A percentile compares a stretch with the other conserved stretches of the same genome.
phyloP scores from a whole-genome alignment of 140 eudicot genomes.

The Ambrosia hybrid region DNA sequence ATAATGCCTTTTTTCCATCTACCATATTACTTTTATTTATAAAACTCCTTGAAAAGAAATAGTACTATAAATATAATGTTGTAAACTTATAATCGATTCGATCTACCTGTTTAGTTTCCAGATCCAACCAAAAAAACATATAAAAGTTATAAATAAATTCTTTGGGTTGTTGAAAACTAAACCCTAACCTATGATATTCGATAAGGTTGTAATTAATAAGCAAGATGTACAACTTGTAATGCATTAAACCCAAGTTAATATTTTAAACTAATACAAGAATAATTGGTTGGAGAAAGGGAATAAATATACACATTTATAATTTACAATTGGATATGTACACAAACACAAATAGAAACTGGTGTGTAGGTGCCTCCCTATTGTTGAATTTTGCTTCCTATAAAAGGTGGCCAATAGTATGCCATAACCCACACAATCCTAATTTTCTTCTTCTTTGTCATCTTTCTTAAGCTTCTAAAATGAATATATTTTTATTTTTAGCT shows the following conservation, averaged over 20 bases:
- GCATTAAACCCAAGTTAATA: conserved; percentile 1
- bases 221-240: background rate
- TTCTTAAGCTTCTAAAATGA: conserved; percentile 6
- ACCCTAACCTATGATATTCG: background rate
- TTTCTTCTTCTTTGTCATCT: background rate
- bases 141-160: background rate
- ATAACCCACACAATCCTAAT: conserved; percentile 30
- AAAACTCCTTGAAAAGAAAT: background rate
- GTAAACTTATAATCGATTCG: background rate
- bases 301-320: background rate
- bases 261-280: conserved; percentile 7
- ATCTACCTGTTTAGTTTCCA: background rate
- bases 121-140: background rate
- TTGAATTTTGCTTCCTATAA: conserved; percentile 24
- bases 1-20: background rate
- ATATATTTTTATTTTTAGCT: conserved; percentile 18
- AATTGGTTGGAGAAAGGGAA: conserved; percentile 31
- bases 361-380: conserved; percentile 23
- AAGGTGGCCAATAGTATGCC: conserved; percentile 16
- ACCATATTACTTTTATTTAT: background rate
- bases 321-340: conserved; percentile 19
- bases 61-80: background rate
- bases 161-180: background rate
- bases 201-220: background rate
- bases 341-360: conserved; percentile 15